Percentiles rank a stretch among this genome's conserved stretches.
phyloP scores from a whole-genome alignment of 352 stramenopile genomes.

The Pythium volutum region DNA sequence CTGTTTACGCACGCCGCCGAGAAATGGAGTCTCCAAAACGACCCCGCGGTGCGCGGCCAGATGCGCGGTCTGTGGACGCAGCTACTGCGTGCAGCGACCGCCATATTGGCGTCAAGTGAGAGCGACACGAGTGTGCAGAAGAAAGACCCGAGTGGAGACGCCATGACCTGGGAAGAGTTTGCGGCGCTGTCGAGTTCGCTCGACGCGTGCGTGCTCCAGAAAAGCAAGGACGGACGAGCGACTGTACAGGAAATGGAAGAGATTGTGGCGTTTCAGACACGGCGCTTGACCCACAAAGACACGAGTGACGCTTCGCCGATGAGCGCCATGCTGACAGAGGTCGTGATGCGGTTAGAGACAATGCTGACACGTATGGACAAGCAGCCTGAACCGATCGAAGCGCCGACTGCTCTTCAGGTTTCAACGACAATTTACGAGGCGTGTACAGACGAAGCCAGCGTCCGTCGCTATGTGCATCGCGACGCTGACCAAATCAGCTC shows the following conservation, averaged over 20 bases:
- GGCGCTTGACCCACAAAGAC: background rate
- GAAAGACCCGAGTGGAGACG: background rate
- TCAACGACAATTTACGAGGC: background rate
- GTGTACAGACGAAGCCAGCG: background rate
- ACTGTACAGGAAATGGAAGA: background rate
- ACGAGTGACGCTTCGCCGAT: background rate
- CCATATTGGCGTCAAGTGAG: background rate
- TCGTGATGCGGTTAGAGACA: background rate
- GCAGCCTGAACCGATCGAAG: background rate
- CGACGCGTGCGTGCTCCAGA: conserved; percentile 2
- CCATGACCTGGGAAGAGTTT: conserved; percentile 24
- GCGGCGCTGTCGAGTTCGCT: conserved; percentile 2
- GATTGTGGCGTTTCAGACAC: conserved; percentile 8
- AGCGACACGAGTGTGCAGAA: no score
- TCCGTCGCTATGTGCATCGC: background rate
- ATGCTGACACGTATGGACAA: background rate
- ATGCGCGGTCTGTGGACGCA: background rate
- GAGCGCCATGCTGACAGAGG: background rate
- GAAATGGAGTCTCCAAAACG: background rate
- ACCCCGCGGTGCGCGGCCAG: background rate
- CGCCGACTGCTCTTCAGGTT: background rate
- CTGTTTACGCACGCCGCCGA: background rate
- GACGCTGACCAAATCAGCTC: background rate
- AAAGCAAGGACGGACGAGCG: conserved; percentile 12
- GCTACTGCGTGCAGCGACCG: background rate